Base-by-base conservation (phyloP, 2,329 filamentous ascomycete genomes). In the Sporothrix euskadiensis region DNA sequence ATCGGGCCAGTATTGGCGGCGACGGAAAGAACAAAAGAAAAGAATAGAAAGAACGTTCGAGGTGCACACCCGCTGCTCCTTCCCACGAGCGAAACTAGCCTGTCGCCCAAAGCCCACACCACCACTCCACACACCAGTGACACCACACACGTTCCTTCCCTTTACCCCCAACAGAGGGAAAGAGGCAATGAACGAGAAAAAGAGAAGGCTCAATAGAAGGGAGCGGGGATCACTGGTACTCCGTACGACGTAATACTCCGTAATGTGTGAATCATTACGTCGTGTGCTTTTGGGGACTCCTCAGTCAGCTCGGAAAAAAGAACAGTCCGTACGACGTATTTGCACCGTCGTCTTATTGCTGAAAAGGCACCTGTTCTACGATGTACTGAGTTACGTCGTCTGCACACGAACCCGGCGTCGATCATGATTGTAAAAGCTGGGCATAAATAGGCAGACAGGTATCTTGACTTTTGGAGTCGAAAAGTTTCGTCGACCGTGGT, bases 301-400 rank as follows among this genome's bases (percentile, higher is more conserved):
- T 6, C 32, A 39, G 57, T 66, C 61, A 66, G 61, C 39, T 66
- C 61, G 61, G 61, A 10, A n/a, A 1, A 66, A 66, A 30, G 10
- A 47, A 66, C 39, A 16, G 22, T 19, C 61, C 59, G 59, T 16
- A 22, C 14, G n/a, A n/a, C n/a, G n/a, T n/a, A n/a, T n/a, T 65
- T 39, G 30, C 16, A 61, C 16, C 14, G 7, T 59, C 26, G 52
- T 30, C 9, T 30, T 56, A 30, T 14, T 30, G 5, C 7, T 26
- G 22, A 22, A 26, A 26, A 26, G n/a, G 10, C 22, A 22, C 52
- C 9, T 22, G 30, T 14, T 1, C 26, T 56, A 35, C 35, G 35
- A 1, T 5, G 35, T 35, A 35, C 35, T 35, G 35, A 35, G 14
- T 56, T 19, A 16, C 44, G 44, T 49, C 14, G 4, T 49, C 44